Evolutionary conservation across 805 yeast genomes (phyloP).

Genomic region (Candida ovalis): DNA sequence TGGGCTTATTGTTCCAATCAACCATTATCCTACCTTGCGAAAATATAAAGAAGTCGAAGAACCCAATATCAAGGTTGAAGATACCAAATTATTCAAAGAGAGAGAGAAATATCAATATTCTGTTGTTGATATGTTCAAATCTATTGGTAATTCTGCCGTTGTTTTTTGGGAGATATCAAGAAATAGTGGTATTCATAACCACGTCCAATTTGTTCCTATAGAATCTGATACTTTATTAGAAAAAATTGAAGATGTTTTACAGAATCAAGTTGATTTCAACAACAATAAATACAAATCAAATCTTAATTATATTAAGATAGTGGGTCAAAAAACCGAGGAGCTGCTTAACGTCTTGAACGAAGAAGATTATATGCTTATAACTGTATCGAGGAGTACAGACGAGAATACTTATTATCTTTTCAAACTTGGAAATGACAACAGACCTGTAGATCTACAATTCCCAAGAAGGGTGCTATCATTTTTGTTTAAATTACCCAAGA

Average conservation of each 20-base stretch:
- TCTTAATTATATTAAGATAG: constrained; percentile 38
- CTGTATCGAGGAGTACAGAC: constrained; percentile 11
- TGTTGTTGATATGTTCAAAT: constrained; percentile 45
- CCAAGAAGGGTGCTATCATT: constrained; percentile 77
- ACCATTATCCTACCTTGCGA: constrained; percentile 52
- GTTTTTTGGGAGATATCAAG: constrained; percentile 71
- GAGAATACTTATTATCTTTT: constrained; percentile 25
- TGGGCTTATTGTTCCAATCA: constrained; percentile 73
- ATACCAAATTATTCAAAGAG: constrained; percentile 41
- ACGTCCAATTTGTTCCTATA: constrained; percentile 74
- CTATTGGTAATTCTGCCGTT: constrained; percentile 40
- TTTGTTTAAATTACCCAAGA: constrained; percentile 53
- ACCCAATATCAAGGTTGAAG: constrained; percentile 20
- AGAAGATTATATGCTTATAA: constrained; percentile 37
- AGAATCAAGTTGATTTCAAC: constrained; percentile 40
- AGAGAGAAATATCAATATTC: constrained; percentile 42
- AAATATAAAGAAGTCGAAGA: constrained; percentile 26
- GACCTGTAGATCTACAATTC: constrained; percentile 66
- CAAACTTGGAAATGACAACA: constrained; percentile 26
- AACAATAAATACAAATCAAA: constrained; percentile 43
- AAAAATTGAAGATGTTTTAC: constrained; percentile 43
- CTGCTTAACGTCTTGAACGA: constrained; percentile 25
- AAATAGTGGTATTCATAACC: constrained; percentile 64
- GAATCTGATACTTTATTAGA: constrained; percentile 30
- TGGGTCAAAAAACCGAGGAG: constrained; percentile 17